phyloP scores from a whole-genome alignment of 768 basidiomycete genomes.

The Inosperma sp. region DNA sequence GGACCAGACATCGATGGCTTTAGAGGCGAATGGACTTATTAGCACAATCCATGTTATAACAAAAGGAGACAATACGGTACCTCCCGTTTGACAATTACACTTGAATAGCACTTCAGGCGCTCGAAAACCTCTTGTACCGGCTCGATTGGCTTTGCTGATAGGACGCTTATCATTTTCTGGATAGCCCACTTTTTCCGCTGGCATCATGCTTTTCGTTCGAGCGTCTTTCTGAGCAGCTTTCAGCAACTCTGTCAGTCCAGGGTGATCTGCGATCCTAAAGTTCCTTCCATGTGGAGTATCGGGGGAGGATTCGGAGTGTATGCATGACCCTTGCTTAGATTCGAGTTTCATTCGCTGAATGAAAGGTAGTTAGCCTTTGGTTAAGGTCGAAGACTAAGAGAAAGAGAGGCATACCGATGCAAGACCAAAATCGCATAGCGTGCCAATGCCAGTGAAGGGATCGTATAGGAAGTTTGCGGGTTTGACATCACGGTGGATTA shows the following conservation, averaged over 20 bases:
- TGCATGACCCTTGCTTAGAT: conserved; percentile 53
- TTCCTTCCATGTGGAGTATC: conserved; percentile 68
- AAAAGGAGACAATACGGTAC: conserved; percentile 42
- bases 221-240: conserved; percentile 60
- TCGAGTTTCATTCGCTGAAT: conserved; percentile 53
- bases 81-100: conserved; percentile 88
- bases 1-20: conserved; percentile 97
- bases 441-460: conserved; percentile 74
- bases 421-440: conserved; percentile 91
- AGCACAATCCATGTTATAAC: not conserved
- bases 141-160: conserved; percentile 87
- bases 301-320: conserved; percentile 66
- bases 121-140: conserved; percentile 94
- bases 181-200: conserved; percentile 73
- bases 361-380: not conserved
- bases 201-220: conserved; percentile 45
- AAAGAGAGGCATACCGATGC: conserved; percentile 65
- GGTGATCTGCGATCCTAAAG: conserved; percentile 38
- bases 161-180: conserved; percentile 75
- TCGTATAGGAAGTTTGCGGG: conserved; percentile 97
- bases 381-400: not conserved
- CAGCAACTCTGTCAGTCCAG: conserved; percentile 41
- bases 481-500: conserved; percentile 97
- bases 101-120: conserved; percentile 96
- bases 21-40: not conserved